Evolutionary conservation across 139 green algal species (phyloP).

Genomic region (Chlorella sorokiniana): DNA sequence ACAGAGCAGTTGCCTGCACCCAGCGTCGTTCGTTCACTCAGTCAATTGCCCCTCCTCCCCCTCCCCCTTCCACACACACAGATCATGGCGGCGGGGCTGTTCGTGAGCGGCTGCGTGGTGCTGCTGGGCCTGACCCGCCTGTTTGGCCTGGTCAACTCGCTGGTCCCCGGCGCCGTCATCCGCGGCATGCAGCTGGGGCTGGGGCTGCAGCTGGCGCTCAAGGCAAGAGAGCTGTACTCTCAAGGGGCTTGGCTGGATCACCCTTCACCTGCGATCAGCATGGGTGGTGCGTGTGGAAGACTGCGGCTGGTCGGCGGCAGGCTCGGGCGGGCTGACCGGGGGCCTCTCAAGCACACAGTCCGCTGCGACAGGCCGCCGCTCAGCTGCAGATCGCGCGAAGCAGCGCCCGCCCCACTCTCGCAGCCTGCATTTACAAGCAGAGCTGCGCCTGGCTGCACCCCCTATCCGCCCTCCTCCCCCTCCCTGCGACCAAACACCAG

Average conservation of each 20-base stretch:
- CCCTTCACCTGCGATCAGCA: not conserved
- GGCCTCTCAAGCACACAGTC: too few species aligned
- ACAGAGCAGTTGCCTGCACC: not conserved
- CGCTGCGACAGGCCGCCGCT: too few species aligned
- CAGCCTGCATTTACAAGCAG: too few species aligned
- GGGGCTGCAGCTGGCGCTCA: constrained; percentile 65
- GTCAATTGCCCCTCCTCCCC: not conserved
- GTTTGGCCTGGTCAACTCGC: constrained; percentile 55
- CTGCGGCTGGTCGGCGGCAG: not conserved
- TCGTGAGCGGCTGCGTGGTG: constrained; percentile 62
- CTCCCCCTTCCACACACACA: constrained; percentile 8
- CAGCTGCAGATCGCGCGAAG: too few species aligned
- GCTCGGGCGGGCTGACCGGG: too few species aligned
- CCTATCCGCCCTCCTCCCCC: too few species aligned
- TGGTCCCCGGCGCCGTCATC: constrained; percentile 48
- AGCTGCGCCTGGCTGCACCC: too few species aligned
- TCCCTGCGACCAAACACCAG: too few species aligned
- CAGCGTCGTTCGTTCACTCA: not conserved
- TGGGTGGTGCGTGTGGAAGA: too few species aligned
- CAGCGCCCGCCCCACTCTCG: too few species aligned
- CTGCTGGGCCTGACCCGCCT: constrained; percentile 62
- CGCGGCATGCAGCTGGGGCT: constrained; percentile 74
- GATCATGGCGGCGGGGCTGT: constrained; percentile 67
- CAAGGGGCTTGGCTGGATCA: not conserved
- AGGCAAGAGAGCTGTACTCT: not conserved